Percentiles rank a stretch among this genome's conserved stretches.
These are phyloP conservation scores for Fusarium tuaranense DNA, from an alignment of 2,329 filamentous ascomycete genomes.

Conservation along the genomic window DNA sequence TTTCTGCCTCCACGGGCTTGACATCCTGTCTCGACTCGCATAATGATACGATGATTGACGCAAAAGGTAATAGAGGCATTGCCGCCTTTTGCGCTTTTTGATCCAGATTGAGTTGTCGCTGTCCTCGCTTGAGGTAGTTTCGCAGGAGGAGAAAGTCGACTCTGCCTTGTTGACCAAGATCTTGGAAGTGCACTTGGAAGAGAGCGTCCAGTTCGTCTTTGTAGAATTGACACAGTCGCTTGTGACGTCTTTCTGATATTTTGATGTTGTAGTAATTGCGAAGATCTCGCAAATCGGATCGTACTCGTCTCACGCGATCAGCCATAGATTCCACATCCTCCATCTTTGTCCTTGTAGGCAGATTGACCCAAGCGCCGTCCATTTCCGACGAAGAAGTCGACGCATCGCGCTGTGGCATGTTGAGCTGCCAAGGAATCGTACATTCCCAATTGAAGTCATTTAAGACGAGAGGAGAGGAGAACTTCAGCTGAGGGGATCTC, in stretches of 20 bases:
- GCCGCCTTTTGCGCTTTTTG: slow-evolving; percentile 51
- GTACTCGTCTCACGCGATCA: slow-evolving; percentile 58
- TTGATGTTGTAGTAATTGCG: slow-evolving; percentile 61
- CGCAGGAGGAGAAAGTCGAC: slow-evolving; percentile 63
- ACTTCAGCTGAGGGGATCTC: slow-evolving; percentile 17
- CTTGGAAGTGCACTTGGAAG: slow-evolving; percentile 41
- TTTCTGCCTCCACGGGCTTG: slow-evolving; percentile 55
- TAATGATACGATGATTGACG: slow-evolving; percentile 54
- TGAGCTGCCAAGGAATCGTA: neutral
- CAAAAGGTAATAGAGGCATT: slow-evolving; percentile 58
- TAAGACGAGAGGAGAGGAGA: no score
- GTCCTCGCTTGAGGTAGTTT: slow-evolving; percentile 56
- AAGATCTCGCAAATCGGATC: slow-evolving; percentile 60
- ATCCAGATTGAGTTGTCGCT: slow-evolving; percentile 55
- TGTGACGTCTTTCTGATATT: slow-evolving; percentile 55
- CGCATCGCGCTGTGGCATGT: slow-evolving; percentile 10
- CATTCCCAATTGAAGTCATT: no score
- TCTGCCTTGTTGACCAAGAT: slow-evolving; percentile 55
- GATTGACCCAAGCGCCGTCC: slow-evolving; percentile 20
- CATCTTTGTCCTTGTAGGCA: neutral
- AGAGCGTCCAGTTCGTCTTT: slow-evolving; percentile 52
- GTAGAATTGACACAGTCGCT: slow-evolving; percentile 56
- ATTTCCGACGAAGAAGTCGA: slow-evolving; percentile 16
- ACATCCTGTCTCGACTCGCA: slow-evolving; percentile 61
- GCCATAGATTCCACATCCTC: slow-evolving; percentile 48